phyloP scores from a whole-genome alignment of 495 filamentous ascomycete genomes.

The Penicillium subrubescens region DNA sequence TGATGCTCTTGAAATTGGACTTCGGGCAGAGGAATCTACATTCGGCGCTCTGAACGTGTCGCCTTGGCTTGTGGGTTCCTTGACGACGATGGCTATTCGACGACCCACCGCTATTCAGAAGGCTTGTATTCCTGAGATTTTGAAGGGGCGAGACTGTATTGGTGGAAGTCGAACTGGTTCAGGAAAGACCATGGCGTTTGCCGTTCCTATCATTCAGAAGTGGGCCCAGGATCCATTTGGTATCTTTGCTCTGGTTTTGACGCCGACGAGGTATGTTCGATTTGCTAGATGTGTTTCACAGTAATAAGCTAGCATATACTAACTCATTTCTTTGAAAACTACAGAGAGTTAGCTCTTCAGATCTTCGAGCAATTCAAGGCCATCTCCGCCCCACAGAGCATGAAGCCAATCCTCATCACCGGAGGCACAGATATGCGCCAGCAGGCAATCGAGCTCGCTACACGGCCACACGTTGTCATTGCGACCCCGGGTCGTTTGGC shows the following conservation, averaged over 20 bases:
- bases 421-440: constrained; percentile 90
- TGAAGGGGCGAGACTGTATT: constrained; percentile 90
- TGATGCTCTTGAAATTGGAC: constrained; percentile 48
- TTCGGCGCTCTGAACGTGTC: constrained; percentile 76
- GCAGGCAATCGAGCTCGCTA: constrained; percentile 80
- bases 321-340: background rate
- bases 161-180: constrained; percentile 93
- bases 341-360: constrained; percentile 87
- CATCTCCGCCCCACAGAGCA: constrained; percentile 78
- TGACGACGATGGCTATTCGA: constrained; percentile 84
- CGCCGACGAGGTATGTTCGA: constrained; percentile 71
- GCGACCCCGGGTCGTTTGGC: constrained; percentile 93
- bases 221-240: constrained; percentile 92
- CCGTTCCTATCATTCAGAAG: constrained; percentile 87
- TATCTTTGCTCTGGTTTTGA: constrained; percentile 86
- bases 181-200: constrained; percentile 98
- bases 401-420: constrained; percentile 84
- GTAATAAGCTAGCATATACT: background rate
- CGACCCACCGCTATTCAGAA: constrained; percentile 90
- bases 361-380: constrained; percentile 95
- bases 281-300: background rate
- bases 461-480: constrained; percentile 87
- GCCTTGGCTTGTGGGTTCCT: constrained; percentile 87
- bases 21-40: constrained; percentile 52
- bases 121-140: constrained; percentile 85